phyloP scores from a whole-genome alignment of 148 eudicot species.

The Gaultheria prostrata region DNA sequence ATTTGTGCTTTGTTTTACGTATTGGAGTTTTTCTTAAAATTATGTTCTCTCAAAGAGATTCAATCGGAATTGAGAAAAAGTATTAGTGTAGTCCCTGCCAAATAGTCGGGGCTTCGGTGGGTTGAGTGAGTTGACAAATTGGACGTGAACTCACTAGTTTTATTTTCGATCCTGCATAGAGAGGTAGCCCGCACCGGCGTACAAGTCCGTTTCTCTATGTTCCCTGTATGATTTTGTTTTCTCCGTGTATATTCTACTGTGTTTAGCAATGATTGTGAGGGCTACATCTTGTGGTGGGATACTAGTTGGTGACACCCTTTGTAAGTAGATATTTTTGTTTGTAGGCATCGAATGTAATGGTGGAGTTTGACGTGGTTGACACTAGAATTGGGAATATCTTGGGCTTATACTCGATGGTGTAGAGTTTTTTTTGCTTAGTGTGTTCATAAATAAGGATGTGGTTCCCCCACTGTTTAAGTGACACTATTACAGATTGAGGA shows the following conservation, averaged over 20 bases:
- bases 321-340: neutral
- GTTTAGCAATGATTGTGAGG: neutral
- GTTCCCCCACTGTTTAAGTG: neutral
- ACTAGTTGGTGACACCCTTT: neutral
- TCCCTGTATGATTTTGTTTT: neutral
- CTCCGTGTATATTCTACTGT: neutral
- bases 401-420: neutral
- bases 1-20: neutral
- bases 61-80: neutral
- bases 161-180: neutral
- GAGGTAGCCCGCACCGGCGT: neutral
- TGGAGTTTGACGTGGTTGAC: neutral
- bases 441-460: neutral
- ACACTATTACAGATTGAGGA: neutral
- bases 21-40: constrained; percentile 5
- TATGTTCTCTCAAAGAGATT: neutral
- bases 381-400: neutral
- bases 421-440: neutral
- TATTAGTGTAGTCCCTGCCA: neutral
- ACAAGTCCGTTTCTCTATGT: neutral
- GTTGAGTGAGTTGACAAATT: neutral
- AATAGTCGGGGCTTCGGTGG: neutral
- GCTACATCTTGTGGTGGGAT: neutral
- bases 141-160: neutral
- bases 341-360: neutral